phyloP scores from a whole-genome alignment of 2,329 filamentous ascomycete species.

The Thielaviopsis euricoi region DNA sequence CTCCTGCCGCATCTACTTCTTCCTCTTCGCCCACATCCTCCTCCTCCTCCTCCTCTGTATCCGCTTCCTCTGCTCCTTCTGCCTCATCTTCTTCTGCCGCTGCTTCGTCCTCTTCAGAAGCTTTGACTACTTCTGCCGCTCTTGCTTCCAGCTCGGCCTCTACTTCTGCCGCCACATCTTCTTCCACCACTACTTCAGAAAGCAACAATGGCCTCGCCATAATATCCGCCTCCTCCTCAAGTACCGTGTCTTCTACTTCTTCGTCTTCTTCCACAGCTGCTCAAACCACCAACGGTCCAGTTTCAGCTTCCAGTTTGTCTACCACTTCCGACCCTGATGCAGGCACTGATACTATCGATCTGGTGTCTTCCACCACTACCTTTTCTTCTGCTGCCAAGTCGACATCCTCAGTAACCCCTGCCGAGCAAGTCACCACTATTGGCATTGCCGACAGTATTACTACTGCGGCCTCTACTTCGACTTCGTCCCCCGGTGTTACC shows the following conservation, averaged over 20 bases:
- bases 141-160: neutral
- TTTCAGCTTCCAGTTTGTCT: neutral
- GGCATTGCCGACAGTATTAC: constrained; percentile 2
- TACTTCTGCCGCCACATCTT: neutral
- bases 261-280: neutral
- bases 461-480: neutral
- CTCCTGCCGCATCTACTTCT: neutral
- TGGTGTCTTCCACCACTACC: too few species aligned
- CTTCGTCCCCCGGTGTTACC: neutral
- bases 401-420: neutral
- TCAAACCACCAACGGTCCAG: neutral
- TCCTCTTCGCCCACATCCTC: neutral
- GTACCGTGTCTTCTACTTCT: neutral
- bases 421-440: constrained; percentile 1
- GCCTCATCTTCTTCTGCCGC: neutral
- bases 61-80: neutral
- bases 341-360: neutral
- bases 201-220: neutral
- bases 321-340: too few species aligned
- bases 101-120: too few species aligned
- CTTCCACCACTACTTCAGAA: neutral
- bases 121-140: neutral
- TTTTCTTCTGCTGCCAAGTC: neutral
- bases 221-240: neutral
- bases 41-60: neutral